These are phyloP conservation scores for Chondrus crispus DNA, from an alignment of 23 red algal genomes.

Conservation along the genomic window DNA sequence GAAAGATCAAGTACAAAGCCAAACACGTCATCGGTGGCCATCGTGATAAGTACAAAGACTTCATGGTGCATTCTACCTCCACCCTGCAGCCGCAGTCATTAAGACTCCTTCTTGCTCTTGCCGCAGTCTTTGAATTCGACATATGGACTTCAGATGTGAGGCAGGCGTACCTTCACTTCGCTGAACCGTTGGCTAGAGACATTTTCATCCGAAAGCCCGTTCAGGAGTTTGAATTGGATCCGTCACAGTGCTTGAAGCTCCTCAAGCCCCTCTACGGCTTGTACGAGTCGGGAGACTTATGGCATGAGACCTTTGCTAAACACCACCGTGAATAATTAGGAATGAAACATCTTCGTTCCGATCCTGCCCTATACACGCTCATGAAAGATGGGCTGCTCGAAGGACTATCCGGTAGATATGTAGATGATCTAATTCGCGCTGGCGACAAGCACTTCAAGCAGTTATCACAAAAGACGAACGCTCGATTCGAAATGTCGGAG, in stretches of 20 bases:
- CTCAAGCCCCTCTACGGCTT: background rate
- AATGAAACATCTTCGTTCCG: background rate
- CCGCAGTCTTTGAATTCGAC: background rate
- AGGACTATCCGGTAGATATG: background rate
- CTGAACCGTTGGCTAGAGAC: background rate
- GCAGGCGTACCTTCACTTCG: slow-evolving; percentile 3
- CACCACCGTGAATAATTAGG: background rate
- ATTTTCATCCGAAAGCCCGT: background rate
- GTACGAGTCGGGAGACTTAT: background rate
- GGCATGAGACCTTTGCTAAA: slow-evolving; percentile 9
- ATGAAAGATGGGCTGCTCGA: background rate
- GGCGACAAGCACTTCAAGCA: background rate
- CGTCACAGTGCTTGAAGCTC: background rate
- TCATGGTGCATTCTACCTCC: background rate
- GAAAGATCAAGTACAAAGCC: background rate
- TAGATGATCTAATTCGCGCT: background rate
- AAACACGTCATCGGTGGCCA: background rate
- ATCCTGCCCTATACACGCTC: background rate
- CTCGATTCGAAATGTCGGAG: background rate
- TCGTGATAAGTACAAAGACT: background rate
- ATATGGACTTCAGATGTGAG: slow-evolving; percentile 1
- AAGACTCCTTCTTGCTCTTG: background rate
- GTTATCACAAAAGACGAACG: background rate
- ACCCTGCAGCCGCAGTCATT: background rate
- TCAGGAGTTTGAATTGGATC: background rate